Evolutionary conservation across 2,329 filamentous ascomycete species (phyloP), one percentile per base, ranked within the genome.

Genomic region (Trichoderma harzianum): DNA sequence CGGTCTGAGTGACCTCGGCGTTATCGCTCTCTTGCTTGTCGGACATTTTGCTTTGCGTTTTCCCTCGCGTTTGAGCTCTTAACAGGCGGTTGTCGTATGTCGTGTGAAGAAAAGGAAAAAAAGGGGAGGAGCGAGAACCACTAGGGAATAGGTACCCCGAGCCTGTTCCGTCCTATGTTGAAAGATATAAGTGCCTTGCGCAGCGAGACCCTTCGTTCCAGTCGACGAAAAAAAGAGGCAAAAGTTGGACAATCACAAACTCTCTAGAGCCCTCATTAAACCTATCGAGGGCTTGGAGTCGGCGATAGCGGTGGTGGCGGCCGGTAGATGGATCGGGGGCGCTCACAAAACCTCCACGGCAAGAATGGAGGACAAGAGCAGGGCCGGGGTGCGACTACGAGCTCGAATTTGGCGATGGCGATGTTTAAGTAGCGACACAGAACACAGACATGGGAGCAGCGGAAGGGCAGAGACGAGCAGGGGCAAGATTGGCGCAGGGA

Each of bases 21-120:
- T 82, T 82, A 74, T 82, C 81, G 30, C 77, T 75, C 70, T 79
- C 75, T 47, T 78, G 72, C 77, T 83, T 83, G 75, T 82, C 81
- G 72, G 80, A 81, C 82, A 84, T 84, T 72, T 68, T 73, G 43
- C 66, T 69, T 16, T 69, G 12, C 34, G 16, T 30, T 43, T 39
- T 47, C 60, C 36, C 32, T 16, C 32, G 32, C 43, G 16, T 64
- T 64, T 71, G 21, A 26, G 43, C 12, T 64, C 32, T 34, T 47
- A 51, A 21, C n/a, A 39, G 32, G 34, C 8, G 7, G 47, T 47
- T 43, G 24, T 32, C 12, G 18, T 28, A 6, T 58, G 24, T 30
- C 28, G 65, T 21, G 39, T 51, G 39, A 39, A 66, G 47, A 51
- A 26, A 21, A 24, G 12, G 11, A 18, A n/a, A 34, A 12, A 51